These are phyloP conservation scores for Skeletonema menzelii DNA, from an alignment of 108 stramenopile genomes.

Conservation along the genomic window DNA sequence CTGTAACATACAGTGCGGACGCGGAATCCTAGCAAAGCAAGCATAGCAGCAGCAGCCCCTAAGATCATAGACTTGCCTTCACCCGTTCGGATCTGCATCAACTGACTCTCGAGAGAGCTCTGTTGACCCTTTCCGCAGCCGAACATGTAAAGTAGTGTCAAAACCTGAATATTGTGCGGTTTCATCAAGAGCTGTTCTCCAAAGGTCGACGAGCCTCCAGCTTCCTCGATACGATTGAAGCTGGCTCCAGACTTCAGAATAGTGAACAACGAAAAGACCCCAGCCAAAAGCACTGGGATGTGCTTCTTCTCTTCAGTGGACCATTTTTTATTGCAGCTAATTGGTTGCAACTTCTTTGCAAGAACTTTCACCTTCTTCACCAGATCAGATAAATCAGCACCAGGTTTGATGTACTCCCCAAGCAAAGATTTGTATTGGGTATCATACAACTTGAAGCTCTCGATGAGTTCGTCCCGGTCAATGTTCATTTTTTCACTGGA, in stretches of 20 bases:
- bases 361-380: slow-evolving; percentile 37
- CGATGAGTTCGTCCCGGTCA: slow-evolving; percentile 37
- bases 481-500: slow-evolving; percentile 7
- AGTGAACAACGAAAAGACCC: slow-evolving; percentile 61
- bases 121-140: slow-evolving; percentile 37
- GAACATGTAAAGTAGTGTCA: slow-evolving; percentile 55
- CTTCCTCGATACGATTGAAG: slow-evolving; percentile 56
- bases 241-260: slow-evolving; percentile 63
- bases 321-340: slow-evolving; percentile 32
- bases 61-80: slow-evolving; percentile 71
- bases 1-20: slow-evolving; percentile 71
- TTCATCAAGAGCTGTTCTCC: slow-evolving; percentile 58
- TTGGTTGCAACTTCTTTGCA: slow-evolving; percentile 43
- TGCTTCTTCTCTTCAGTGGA: slow-evolving; percentile 16
- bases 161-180: slow-evolving; percentile 62
- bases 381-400: slow-evolving; percentile 52
- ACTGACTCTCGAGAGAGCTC: slow-evolving; percentile 43
- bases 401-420: slow-evolving; percentile 51
- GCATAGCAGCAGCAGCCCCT: slow-evolving; percentile 50
- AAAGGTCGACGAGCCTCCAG: slow-evolving; percentile 32
- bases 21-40: slow-evolving; percentile 56
- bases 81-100: slow-evolving; percentile 64
- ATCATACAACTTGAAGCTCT: slow-evolving; percentile 50
- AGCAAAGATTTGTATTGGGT: slow-evolving; percentile 49
- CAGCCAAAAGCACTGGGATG: slow-evolving; percentile 48